These are phyloP conservation scores for Barnettozyma salicaria DNA, from an alignment of 805 yeast genomes.

Conservation along the genomic window DNA sequence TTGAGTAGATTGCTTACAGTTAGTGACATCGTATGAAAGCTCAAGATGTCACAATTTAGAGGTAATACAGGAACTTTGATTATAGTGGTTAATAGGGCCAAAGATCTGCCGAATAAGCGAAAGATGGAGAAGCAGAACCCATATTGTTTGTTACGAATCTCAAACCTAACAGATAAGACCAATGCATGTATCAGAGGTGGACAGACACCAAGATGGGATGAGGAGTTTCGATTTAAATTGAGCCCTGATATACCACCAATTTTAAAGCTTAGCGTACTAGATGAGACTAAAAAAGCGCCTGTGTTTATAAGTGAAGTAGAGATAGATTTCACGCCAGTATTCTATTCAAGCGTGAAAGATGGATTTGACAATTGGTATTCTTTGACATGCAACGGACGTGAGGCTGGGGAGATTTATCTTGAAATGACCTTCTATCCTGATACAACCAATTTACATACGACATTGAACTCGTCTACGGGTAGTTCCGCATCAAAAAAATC, in stretches of 20 bases:
- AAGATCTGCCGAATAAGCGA: slow-evolving; percentile 79
- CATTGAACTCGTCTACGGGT: slow-evolving; percentile 5
- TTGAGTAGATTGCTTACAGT: too few relatives aligned
- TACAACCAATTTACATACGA: slow-evolving; percentile 16
- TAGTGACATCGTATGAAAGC: too few relatives aligned
- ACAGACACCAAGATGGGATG: slow-evolving; percentile 87
- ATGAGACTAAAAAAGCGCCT: slow-evolving; percentile 82
- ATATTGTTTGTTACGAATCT: slow-evolving; percentile 75
- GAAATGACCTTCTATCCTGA: slow-evolving; percentile 89
- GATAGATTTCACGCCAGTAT: slow-evolving; percentile 70
- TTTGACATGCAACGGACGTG: slow-evolving; percentile 56
- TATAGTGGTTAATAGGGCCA: slow-evolving; percentile 72
- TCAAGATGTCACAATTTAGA: slow-evolving; percentile 24
- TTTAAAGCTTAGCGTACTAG: slow-evolving; percentile 69
- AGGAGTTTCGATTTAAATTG: slow-evolving; percentile 62
- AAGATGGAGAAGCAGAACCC: slow-evolving; percentile 93
- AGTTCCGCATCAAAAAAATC: slow-evolving; percentile 6
- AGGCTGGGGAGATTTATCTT: slow-evolving; percentile 83
- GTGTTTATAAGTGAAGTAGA: slow-evolving; percentile 79
- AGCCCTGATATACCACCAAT: slow-evolving; percentile 57
- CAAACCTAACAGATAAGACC: slow-evolving; percentile 76
- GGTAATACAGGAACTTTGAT: slow-evolving; percentile 50
- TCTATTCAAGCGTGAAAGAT: slow-evolving; percentile 56
- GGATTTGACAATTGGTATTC: slow-evolving; percentile 87
- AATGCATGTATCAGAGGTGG: slow-evolving; percentile 82